phyloP scores from a whole-genome alignment of 345 rosid genomes.

The Brassica incana region DNA sequence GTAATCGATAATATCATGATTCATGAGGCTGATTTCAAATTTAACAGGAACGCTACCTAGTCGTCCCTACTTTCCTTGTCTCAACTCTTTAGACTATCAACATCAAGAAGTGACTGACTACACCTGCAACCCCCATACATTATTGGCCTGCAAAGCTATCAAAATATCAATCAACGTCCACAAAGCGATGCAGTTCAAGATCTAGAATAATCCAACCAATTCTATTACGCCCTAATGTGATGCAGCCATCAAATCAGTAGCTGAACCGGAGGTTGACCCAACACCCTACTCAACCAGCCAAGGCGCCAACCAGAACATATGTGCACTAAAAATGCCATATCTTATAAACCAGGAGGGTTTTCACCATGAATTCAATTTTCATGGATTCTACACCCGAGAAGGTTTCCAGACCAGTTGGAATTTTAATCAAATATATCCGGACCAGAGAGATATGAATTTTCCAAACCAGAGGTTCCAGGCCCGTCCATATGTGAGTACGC shows the following conservation, averaged over 20 bases:
- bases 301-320: too few relatives aligned
- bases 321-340: too few relatives aligned
- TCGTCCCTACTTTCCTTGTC: conserved; percentile 19
- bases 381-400: not conserved
- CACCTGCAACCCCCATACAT: conserved; percentile 39
- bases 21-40: not conserved
- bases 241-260: too few relatives aligned
- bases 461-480: not conserved
- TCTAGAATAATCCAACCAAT: not conserved
- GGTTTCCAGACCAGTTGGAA: too few relatives aligned
- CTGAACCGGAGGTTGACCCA: too few relatives aligned
- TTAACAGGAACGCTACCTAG: not conserved
- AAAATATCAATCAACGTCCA: conserved; percentile 5
- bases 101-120: conserved; percentile 9
- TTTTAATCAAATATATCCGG: too few relatives aligned
- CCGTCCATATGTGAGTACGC: not conserved
- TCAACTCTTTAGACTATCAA: conserved; percentile 25
- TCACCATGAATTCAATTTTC: not conserved
- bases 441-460: too few relatives aligned
- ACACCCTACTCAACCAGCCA: too few relatives aligned
- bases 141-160: conserved; percentile 42
- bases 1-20: not conserved
- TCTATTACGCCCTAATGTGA: not conserved
- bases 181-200: not conserved
- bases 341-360: too few relatives aligned